Conservation (phyloP, 1,284 basidiomycete species). For the Papiliotrema laurentii region DNA sequence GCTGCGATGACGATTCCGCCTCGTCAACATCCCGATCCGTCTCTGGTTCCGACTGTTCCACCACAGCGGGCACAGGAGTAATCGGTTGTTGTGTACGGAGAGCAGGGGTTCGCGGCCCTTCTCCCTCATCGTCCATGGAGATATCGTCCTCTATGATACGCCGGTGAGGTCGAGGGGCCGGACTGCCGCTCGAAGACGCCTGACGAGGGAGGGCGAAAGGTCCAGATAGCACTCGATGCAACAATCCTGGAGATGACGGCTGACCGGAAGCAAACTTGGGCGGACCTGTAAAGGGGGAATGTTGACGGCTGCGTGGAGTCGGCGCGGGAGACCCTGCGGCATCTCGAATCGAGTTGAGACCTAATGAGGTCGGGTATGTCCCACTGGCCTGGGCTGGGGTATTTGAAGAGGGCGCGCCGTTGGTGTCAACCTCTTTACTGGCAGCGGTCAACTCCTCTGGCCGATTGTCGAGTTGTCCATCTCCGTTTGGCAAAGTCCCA, state of each 20-base stretch:
- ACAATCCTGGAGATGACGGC: slow-evolving; percentile 1
- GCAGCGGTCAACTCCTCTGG: not conserved
- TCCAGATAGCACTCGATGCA: slow-evolving; percentile 19
- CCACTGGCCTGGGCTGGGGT: too few species aligned
- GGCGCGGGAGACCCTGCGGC: not conserved
- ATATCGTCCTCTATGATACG: slow-evolving; percentile 35
- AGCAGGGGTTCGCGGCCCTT: not conserved
- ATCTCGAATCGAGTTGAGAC: not conserved
- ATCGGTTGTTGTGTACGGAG: not conserved
- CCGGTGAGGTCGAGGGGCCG: slow-evolving; percentile 15
- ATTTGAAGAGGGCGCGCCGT: too few species aligned
- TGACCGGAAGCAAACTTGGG: slow-evolving; percentile 32
- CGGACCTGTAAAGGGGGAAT: slow-evolving; percentile 38
- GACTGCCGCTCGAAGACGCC: slow-evolving; percentile 9
- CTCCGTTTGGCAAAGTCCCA: slow-evolving; percentile 8
- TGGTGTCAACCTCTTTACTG: not conserved
- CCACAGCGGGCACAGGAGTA: not conserved
- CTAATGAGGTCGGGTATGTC: too few species aligned
- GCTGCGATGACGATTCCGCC: too few species aligned
- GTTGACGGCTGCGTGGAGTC: not conserved
- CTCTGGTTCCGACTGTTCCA: too few species aligned
- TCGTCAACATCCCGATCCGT: too few species aligned
- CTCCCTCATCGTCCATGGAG: not conserved
- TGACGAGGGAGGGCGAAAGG: slow-evolving; percentile 25
- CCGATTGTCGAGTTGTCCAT: slow-evolving; percentile 9